Percentiles rank a stretch among this genome's conserved stretches.
Conservation (phyloP, 371 early-diverging fungal species). For the Actinomucor elegans region DNA sequence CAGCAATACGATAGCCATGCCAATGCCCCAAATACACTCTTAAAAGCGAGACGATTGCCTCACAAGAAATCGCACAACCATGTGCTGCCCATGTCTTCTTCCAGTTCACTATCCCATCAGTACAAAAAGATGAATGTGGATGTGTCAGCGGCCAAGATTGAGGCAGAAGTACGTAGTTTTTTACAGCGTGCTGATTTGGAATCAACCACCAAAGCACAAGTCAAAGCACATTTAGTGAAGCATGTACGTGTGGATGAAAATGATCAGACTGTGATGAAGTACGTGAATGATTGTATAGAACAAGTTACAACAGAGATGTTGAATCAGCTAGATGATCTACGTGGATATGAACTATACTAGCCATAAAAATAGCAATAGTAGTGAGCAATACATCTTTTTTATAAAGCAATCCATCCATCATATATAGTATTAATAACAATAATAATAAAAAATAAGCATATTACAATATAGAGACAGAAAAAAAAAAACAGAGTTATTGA, state of each 20-base stretch:
- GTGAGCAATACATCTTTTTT: too few species aligned
- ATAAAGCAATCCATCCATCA: too few species aligned
- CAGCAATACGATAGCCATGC: slow-evolving; percentile 1
- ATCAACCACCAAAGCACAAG: slow-evolving; percentile 35
- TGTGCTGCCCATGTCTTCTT: not conserved
- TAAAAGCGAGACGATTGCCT: not conserved
- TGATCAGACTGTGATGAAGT: not conserved
- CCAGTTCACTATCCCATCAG: slow-evolving; percentile 12
- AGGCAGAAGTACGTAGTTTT: slow-evolving; percentile 24
- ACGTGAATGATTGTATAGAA: slow-evolving; percentile 4
- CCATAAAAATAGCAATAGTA: too few species aligned
- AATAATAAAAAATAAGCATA: too few species aligned
- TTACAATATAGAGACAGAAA: too few species aligned
- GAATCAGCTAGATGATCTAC: too few species aligned
- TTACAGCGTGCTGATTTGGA: slow-evolving; percentile 31
- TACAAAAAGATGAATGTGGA: slow-evolving; percentile 6
- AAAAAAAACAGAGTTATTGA: too few species aligned
- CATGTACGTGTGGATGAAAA: slow-evolving; percentile 31
- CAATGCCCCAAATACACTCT: not conserved
- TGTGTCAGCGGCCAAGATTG: not conserved
- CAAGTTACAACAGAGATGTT: not conserved
- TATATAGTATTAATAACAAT: too few species aligned
- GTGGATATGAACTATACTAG: too few species aligned
- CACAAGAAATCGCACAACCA: not conserved
- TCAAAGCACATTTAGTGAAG: slow-evolving; percentile 29